Conservation (phyloP, 768 basidiomycete species). For the Boletus rex-veris region DNA sequence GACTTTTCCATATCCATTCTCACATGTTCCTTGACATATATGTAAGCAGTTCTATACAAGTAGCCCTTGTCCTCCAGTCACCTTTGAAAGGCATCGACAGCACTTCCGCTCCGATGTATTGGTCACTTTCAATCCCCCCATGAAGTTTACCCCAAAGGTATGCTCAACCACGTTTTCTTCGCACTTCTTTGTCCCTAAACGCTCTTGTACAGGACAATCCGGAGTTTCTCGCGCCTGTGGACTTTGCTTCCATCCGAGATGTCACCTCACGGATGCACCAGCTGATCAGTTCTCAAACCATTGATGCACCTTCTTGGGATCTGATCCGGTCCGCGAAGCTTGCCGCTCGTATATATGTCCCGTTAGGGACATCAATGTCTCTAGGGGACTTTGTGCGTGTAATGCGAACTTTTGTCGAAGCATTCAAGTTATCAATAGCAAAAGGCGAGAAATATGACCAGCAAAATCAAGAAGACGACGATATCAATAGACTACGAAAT, state of each 20-base stretch:
- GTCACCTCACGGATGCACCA: constrained; percentile 62
- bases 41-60: constrained; percentile 39
- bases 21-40: constrained; percentile 81
- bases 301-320: constrained; percentile 85
- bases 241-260: constrained; percentile 56
- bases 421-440: constrained; percentile 51
- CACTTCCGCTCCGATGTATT: constrained; percentile 87
- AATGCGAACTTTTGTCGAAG: constrained; percentile 70
- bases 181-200: neutral
- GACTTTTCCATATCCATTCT: constrained; percentile 70
- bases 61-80: neutral
- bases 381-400: constrained; percentile 83
- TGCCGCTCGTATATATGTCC: constrained; percentile 78
- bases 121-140: constrained; percentile 73
- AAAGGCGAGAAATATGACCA: constrained; percentile 25
- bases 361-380: constrained; percentile 81
- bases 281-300: constrained; percentile 70
- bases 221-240: constrained; percentile 64
- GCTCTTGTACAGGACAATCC: constrained; percentile 52
- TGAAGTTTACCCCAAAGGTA: constrained; percentile 64
- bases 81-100: constrained; percentile 62
- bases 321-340: constrained; percentile 71
- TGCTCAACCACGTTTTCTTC: neutral
- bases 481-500: constrained; percentile 36
- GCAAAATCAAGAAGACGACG: constrained; percentile 23